Conservation (phyloP, 148 eudicot species). For the Selenicereus undatus region DNA sequence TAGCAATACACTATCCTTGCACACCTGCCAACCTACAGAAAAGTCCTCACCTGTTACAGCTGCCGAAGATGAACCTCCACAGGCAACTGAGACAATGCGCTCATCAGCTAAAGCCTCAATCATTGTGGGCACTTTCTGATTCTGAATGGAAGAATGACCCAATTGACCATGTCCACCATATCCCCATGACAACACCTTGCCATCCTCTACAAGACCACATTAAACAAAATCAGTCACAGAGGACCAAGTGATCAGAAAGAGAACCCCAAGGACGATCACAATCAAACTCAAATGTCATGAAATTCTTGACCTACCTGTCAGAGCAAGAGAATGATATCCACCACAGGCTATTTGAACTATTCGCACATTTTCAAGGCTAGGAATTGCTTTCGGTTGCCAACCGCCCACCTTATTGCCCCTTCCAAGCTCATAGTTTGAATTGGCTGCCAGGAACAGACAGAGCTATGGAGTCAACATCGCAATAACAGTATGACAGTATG, state of each 20-base stretch:
- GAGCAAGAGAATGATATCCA: conserved; percentile 91
- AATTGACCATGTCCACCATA: conserved; percentile 98
- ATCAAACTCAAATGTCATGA: background rate
- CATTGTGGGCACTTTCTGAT: conserved; percentile 55
- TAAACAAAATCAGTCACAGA: background rate
- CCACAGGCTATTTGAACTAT: conserved; percentile 83
- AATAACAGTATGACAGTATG: background rate
- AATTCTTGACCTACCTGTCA: conserved; percentile 54
- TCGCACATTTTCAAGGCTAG: conserved; percentile 57
- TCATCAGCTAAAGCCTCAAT: conserved; percentile 73
- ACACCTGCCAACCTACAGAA: background rate
- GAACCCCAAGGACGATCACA: background rate
- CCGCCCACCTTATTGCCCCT: conserved; percentile 87
- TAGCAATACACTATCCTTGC: background rate
- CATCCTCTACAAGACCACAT: conserved; percentile 46
- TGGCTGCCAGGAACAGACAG: conserved; percentile 46
- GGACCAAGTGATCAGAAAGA: background rate
- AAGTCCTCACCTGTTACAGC: conserved; percentile 69
- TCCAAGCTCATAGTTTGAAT: conserved; percentile 94
- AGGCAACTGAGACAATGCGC: conserved; percentile 62
- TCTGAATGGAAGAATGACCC: conserved; percentile 77
- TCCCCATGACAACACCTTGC: conserved; percentile 92
- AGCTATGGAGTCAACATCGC: background rate
- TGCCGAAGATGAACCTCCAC: conserved; percentile 92
- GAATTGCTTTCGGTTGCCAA: conserved; percentile 72